phyloP scores from a whole-genome alignment of 345 rosid species.

The Bruguiera parviflora region DNA sequence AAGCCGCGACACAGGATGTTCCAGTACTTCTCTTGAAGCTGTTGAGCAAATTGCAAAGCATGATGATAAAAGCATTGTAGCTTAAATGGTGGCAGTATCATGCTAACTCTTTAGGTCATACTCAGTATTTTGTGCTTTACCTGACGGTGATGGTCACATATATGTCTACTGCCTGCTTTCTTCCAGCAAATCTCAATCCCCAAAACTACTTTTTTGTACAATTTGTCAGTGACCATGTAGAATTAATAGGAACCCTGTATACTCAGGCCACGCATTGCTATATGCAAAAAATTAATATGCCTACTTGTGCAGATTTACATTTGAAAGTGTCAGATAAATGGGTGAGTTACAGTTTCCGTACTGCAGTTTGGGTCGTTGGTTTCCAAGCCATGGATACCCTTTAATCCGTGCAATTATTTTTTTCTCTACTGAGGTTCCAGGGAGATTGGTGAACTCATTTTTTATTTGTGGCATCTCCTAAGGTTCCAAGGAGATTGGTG shows the following conservation, averaged over 20 bases:
- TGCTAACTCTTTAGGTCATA: conserved; percentile 16
- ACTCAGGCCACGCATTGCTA: no score
- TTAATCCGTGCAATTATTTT: no score
- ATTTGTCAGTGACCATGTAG: background rate
- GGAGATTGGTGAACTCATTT: no score
- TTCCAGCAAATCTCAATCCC: conserved; percentile 34
- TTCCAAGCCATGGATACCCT: no score
- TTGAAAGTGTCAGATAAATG: no score
- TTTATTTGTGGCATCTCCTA: no score
- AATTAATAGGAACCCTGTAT: no score
- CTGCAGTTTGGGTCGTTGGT: conserved; percentile 22
- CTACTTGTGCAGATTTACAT: no score
- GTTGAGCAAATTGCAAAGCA: conserved; percentile 19
- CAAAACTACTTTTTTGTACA: background rate
- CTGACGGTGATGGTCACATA: no score
- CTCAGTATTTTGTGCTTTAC: background rate
- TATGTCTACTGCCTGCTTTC: conserved; percentile 14
- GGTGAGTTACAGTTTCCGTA: background rate
- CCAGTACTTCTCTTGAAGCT: conserved; percentile 22
- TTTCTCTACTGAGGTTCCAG: no score
- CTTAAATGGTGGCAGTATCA: conserved; percentile 14
- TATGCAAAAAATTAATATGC: no score
- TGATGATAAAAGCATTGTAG: conserved; percentile 20
- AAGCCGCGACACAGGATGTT: conserved; percentile 18
- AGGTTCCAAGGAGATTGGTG: no score